Evolutionary conservation across 2,329 filamentous ascomycete species (phyloP), one percentile per base, ranked within the genome.

Genomic region (Tolypocladium tundrense): DNA sequence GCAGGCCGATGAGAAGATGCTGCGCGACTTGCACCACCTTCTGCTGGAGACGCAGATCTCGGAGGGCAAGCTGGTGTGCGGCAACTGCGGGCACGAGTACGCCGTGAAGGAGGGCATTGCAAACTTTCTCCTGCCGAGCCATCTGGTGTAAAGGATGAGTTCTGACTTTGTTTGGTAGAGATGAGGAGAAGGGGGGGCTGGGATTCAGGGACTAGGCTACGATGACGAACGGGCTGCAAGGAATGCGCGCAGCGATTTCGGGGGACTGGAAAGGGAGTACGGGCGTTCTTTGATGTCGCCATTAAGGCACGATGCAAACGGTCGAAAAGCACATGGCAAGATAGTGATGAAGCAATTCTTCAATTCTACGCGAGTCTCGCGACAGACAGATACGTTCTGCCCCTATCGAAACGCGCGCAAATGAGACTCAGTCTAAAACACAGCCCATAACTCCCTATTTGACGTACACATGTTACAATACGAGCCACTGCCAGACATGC

Each of bases 81-180:
- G 84, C 53, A 89, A 88, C 73, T 99, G 94, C 70, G 90, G 89
- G 53, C 93, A 97, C 70, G 90, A 96, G 77, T 99, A 97, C 73
- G 86, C 86, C 59, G 87, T 99, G 62, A 92, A 94, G 70, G 93
- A 99, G 75, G 94, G 94, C 6, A 96, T 97, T 72, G 91, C 91
- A 60, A 97, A 97, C 73, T 99, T 99, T 68, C 75, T 99, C 69
- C 75, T 99, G 65, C 94, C 94, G 14, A 94, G 88, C 67, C 94
- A 99, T 77, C 75, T 99, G 73, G 94, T 92, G 53, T 85, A 70
- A 74, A 33, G 14, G 11, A 51, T 1, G 14, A 11, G 19, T 10
- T 16, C 19, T 8, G 16, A 2, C 31, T 33, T 35, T 21, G 43
- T 33, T 19, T 19, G 13, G 8, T 4, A 11, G 9, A 33, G 3